Evolutionary conservation across 2,329 filamentous ascomycete genomes (phyloP).

Genomic region (Paraphoma sp.): DNA sequence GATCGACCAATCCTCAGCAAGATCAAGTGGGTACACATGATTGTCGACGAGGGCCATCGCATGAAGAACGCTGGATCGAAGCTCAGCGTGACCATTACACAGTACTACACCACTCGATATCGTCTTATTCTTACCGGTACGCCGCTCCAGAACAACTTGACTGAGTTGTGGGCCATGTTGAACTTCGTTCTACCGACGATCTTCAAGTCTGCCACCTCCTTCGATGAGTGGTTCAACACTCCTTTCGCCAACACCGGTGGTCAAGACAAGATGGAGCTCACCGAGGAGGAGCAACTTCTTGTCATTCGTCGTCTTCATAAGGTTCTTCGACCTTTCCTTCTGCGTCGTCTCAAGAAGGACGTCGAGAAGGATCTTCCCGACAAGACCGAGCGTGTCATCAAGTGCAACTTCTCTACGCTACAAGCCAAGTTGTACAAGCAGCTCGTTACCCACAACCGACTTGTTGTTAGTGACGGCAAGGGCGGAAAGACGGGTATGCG

Average conservation of each 20-base stretch:
- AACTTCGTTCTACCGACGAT: conserved; percentile 98
- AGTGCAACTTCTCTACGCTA: conserved; percentile 95
- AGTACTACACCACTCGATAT: conserved; percentile 94
- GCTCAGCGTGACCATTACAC: conserved; percentile 89
- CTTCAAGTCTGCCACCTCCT: conserved; percentile 98
- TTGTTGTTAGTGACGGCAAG: conserved; percentile 93
- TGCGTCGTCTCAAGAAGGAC: conserved; percentile 98
- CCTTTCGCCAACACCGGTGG: conserved; percentile 98
- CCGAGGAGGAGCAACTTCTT: conserved; percentile 98
- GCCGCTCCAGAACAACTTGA: conserved; percentile 93
- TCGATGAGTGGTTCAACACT: conserved; percentile 99
- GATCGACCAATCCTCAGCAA: conserved; percentile 94
- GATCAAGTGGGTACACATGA: conserved; percentile 99
- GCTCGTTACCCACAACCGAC: conserved; percentile 92
- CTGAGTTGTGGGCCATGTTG: conserved; percentile 95
- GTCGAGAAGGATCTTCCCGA: conserved; percentile 98
- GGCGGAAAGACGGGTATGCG: conserved; percentile 93
- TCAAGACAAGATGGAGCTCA: conserved; percentile 98
- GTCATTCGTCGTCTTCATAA: conserved; percentile 98
- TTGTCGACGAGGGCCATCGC: conserved; percentile 97
- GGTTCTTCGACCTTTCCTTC: conserved; percentile 93
- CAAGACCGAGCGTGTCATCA: conserved; percentile 99
- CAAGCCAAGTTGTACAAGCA: conserved; percentile 97
- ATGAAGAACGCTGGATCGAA: conserved; percentile 99
- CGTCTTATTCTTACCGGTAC: conserved; percentile 97